Conservation (phyloP, 148 eudicot species). For the Vaccinium macrocarpon region DNA sequence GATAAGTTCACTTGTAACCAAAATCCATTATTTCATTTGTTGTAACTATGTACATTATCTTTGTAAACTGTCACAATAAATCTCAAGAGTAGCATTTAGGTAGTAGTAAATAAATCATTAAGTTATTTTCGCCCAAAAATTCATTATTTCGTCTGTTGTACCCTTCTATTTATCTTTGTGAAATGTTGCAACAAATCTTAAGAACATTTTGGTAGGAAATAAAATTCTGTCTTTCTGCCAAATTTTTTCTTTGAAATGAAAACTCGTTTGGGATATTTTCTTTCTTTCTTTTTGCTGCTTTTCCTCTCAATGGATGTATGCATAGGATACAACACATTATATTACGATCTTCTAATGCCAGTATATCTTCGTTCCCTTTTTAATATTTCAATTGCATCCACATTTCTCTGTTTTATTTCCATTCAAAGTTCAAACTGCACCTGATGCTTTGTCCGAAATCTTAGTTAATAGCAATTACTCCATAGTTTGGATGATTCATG, state of each 20-base stretch:
- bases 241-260: not conserved
- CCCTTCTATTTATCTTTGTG: not conserved
- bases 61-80: conserved; percentile 11
- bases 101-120: no score
- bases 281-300: not conserved
- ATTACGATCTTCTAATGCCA: not conserved
- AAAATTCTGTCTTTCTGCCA: not conserved
- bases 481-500: not conserved
- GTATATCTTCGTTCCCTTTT: not conserved
- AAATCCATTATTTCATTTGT: not conserved
- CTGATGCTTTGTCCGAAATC: not conserved
- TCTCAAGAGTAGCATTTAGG: not conserved
- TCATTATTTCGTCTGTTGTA: not conserved
- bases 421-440: not conserved
- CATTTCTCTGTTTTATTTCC: not conserved
- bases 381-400: no score
- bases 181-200: not conserved
- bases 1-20: not conserved
- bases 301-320: not conserved
- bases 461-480: not conserved
- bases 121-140: no score
- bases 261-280: not conserved
- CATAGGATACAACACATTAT: not conserved
- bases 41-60: not conserved
- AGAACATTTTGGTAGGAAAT: no score